phyloP scores from a whole-genome alignment of 176 grass and related monocot genomes.

The Juncus effusus region DNA sequence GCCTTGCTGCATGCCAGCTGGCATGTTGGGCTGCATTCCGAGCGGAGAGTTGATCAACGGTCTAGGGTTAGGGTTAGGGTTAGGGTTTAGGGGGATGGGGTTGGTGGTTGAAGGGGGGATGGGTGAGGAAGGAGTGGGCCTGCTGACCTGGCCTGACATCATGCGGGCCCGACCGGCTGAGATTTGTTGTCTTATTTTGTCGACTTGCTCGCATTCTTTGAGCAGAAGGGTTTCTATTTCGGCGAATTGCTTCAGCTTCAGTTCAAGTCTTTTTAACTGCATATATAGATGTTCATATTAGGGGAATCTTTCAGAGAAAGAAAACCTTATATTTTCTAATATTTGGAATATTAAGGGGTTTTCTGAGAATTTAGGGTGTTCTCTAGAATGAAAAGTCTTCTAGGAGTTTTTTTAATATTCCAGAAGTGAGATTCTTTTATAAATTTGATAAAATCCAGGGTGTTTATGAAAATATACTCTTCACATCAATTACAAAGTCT shows the following conservation, averaged over 20 bases:
- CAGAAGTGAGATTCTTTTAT: too few relatives aligned
- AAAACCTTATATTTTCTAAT: too few relatives aligned
- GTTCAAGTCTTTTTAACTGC: constrained; percentile 92
- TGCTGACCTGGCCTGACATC: constrained; percentile 26
- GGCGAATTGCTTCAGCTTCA: constrained; percentile 92
- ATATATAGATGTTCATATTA: constrained; percentile 18
- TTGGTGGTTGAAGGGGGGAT: constrained; percentile 8
- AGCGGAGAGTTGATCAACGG: constrained; percentile 30
- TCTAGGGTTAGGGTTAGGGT: constrained; percentile 36
- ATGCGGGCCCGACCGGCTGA: constrained; percentile 46
- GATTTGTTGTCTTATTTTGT: constrained; percentile 61
- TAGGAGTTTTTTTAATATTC: too few relatives aligned
- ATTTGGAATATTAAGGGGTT: too few relatives aligned
- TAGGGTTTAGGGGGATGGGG: constrained; percentile 21
- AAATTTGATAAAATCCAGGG: too few relatives aligned
- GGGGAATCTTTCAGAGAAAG: too few relatives aligned
- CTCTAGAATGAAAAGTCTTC: too few relatives aligned
- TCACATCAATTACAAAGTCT: not conserved
- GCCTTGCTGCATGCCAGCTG: constrained; percentile 33
- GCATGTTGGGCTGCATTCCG: constrained; percentile 27
- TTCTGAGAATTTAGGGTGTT: too few relatives aligned
- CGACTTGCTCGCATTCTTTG: constrained; percentile 94
- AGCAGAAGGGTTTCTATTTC: constrained; percentile 86
- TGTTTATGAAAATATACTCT: constrained; percentile 7
- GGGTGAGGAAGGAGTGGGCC: constrained; percentile 17